phyloP scores from a whole-genome alignment of 2,329 filamentous ascomycete species.

The Ophiocordyceps robertsii region DNA sequence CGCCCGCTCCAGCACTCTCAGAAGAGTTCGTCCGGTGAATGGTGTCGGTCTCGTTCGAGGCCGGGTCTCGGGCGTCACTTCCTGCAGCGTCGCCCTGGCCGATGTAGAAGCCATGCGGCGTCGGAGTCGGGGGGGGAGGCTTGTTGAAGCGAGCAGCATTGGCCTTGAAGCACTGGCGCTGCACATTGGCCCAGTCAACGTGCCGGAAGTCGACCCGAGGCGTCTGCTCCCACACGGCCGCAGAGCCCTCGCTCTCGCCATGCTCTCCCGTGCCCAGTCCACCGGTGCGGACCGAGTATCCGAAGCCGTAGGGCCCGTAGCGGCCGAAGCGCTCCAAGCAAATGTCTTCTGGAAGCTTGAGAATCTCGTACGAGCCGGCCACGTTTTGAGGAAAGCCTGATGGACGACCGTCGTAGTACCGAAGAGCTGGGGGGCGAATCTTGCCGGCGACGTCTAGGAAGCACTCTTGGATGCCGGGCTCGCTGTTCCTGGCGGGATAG shows the following conservation, averaged over 20 bases:
- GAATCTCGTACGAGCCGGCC: conserved; percentile 72
- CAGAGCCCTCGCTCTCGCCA: conserved; percentile 69
- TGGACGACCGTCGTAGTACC: conserved; percentile 65
- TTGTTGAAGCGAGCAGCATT: conserved; percentile 59
- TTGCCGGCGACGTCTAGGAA: conserved; percentile 59
- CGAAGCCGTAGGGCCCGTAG: conserved; percentile 78
- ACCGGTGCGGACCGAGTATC: conserved; percentile 66
- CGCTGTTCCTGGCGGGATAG: conserved; percentile 24
- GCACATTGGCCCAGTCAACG: conserved; percentile 67
- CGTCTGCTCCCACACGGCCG: conserved; percentile 59
- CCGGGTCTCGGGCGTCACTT: background rate
- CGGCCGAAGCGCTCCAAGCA: conserved; percentile 90
- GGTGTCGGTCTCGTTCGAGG: background rate
- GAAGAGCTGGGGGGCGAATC: conserved; percentile 54
- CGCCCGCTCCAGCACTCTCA: conserved; percentile 1
- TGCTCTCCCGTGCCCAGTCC: conserved; percentile 77
- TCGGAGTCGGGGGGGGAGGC: conserved; percentile 22
- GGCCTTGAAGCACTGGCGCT: conserved; percentile 56
- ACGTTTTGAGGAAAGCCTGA: conserved; percentile 73
- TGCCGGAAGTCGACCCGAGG: conserved; percentile 64
- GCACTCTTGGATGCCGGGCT: conserved; percentile 52
- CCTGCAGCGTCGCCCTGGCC: background rate
- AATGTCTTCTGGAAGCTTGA: conserved; percentile 69
- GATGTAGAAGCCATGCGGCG: conserved; percentile 38
- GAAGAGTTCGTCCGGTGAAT: conserved; percentile 2